phyloP scores from a whole-genome alignment of 2,329 filamentous ascomycete genomes.

The Colletotrichum orbiculare region DNA sequence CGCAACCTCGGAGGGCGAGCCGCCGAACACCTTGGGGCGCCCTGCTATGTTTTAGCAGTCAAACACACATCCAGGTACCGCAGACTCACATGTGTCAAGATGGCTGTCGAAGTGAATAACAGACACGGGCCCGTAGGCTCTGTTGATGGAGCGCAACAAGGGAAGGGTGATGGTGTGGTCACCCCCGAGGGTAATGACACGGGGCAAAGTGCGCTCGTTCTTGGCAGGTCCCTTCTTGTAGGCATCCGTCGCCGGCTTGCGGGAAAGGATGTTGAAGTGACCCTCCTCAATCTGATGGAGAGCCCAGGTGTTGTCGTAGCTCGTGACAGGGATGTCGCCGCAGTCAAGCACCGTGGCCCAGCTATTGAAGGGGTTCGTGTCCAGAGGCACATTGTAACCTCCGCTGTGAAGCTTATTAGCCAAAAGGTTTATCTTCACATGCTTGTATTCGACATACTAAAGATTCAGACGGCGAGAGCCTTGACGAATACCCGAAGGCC shows the following conservation, averaged over 20 bases:
- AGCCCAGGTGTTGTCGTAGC: conserved; percentile 85
- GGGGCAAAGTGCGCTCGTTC: conserved; percentile 79
- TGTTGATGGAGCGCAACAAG: conserved; percentile 68
- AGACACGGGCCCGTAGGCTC: conserved; percentile 68
- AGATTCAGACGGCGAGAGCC: conserved; percentile 87
- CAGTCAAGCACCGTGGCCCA: conserved; percentile 87
- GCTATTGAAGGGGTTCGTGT: conserved; percentile 82
- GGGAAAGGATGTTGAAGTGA: conserved; percentile 79
- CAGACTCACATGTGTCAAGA: conserved; percentile 71
- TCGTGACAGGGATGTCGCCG: conserved; percentile 86
- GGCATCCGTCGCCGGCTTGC: conserved; percentile 76
- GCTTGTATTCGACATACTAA: conserved; percentile 71
- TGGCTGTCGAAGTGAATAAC: conserved; percentile 74
- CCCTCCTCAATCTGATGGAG: conserved; percentile 88
- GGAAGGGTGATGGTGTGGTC: conserved; percentile 73
- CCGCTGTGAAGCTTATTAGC: conserved; percentile 67
- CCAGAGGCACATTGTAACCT: conserved; percentile 86
- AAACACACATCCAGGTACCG: conserved; percentile 30
- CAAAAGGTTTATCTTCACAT: conserved; percentile 34
- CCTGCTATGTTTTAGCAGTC: conserved; percentile 60
- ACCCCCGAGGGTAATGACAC: conserved; percentile 80
- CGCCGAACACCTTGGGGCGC: conserved; percentile 89
- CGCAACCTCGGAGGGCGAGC: conserved; percentile 79
- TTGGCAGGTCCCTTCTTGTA: conserved; percentile 74
- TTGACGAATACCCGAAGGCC: conserved; percentile 86